These are phyloP conservation scores for Diacronema lutheri DNA, from an alignment of 78 protist genomes.

Conservation along the genomic window DNA sequence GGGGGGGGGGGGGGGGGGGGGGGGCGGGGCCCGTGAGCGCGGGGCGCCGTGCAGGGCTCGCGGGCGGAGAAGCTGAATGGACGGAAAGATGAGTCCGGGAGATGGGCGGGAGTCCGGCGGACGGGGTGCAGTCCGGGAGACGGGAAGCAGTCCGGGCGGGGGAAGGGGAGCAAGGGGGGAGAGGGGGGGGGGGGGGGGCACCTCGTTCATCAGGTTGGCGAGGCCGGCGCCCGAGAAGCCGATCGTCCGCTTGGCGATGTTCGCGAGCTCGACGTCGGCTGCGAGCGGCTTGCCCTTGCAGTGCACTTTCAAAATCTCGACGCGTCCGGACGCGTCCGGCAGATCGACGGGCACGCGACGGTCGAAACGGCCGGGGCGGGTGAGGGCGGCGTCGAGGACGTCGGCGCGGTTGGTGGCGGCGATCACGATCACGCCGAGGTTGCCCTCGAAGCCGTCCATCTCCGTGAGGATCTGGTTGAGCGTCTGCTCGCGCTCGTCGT, in stretches of 20 bases:
- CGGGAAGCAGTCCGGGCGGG: no score
- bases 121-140: no score
- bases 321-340: slow-evolving; percentile 89
- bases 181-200: slow-evolving; percentile 57
- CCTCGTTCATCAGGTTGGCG: slow-evolving; percentile 53
- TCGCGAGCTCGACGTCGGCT: slow-evolving; percentile 25
- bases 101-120: no score
- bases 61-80: no score
- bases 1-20: no score
- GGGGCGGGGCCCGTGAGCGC: no score
- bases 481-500: slow-evolving; percentile 93
- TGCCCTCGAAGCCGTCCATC: slow-evolving; percentile 94
- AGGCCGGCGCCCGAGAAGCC: slow-evolving; percentile 59
- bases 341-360: slow-evolving; percentile 72
- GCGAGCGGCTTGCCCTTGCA: slow-evolving; percentile 51
- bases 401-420: slow-evolving; percentile 94
- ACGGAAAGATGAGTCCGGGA: no score
- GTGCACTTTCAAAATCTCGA: slow-evolving; percentile 88
- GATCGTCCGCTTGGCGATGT: slow-evolving; percentile 39
- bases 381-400: slow-evolving; percentile 89
- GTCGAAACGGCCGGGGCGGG: slow-evolving; percentile 97
- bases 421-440: slow-evolving; percentile 81
- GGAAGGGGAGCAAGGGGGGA: no score
- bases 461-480: slow-evolving; percentile 95
- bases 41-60: no score